A percentile compares a stretch with the other conserved stretches of the same genome.
Evolutionary conservation across 2,329 filamentous ascomycete genomes (phyloP).

Genomic region (Pseudopyrenochaeta lycopersici): DNA sequence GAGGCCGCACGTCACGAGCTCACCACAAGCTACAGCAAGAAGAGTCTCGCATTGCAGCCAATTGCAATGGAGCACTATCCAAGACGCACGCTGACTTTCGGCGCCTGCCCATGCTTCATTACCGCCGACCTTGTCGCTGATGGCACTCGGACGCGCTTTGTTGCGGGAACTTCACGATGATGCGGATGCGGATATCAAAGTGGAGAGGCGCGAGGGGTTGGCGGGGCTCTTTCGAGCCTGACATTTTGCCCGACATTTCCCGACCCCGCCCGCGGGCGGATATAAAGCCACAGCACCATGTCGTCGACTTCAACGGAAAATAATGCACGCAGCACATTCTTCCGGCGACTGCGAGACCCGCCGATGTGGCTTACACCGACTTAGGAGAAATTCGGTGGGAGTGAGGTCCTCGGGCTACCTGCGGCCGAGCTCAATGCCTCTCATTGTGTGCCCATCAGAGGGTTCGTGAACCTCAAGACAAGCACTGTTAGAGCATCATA

Average conservation of each 20-base stretch:
- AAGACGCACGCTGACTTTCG: neutral
- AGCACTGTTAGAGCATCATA: neutral
- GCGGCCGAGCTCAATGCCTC: constrained; percentile 10
- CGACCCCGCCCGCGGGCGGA: constrained; percentile 38
- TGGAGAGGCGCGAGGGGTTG: constrained; percentile 34
- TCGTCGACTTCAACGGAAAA: neutral
- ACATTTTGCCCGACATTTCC: constrained; percentile 33
- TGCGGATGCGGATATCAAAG: constrained; percentile 27
- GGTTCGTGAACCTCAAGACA: constrained; percentile 1
- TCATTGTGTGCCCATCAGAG: neutral
- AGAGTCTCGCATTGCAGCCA: constrained; percentile 12
- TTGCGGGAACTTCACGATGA: constrained; percentile 31
- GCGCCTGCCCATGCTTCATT: constrained; percentile 6
- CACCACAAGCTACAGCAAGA: constrained; percentile 30
- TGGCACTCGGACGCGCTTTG: constrained; percentile 30
- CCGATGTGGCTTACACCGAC: neutral
- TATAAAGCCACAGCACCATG: constrained; percentile 3
- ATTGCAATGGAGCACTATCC: constrained; percentile 4
- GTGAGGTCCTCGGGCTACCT: constrained; percentile 15
- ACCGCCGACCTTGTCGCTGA: neutral
- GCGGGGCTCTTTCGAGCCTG: constrained; percentile 22
- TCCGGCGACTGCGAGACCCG: constrained; percentile 8
- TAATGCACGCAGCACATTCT: constrained; percentile 2
- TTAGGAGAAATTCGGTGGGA: neutral
- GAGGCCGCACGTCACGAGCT: constrained; percentile 32